Base-by-base conservation (phyloP, 2,329 filamentous ascomycete species). In the Aspergillus unguis region DNA sequence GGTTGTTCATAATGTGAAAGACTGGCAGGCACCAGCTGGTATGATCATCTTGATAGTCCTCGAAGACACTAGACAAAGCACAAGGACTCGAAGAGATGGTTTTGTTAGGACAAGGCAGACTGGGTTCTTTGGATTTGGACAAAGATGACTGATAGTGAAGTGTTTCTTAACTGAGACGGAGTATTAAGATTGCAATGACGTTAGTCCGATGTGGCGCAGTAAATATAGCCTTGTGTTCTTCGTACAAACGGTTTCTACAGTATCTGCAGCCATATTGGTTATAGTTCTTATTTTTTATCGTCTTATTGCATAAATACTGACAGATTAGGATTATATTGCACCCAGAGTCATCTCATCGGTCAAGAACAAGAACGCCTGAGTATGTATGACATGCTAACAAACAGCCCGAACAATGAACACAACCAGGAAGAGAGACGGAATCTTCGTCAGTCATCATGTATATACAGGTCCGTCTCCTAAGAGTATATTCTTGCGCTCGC, bases 401-500 rank as follows among this genome's bases (percentile, higher is more conserved):
- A 44, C 33, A 55, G 43, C 31, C 26, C 17, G 36, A 49, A 41
- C 42, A 46, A 43, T 10, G 28, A 25, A 37, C 23, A 33, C 43
- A 42, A 43, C 7, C 36, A 44, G 50, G 32, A 49, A 31, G 37
- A 49, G 37, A 52, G 50, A 48, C 38, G 42, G 47, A 53, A 49
- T 54, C 50, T 28, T 48, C 52, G 29, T 53, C 51, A 35, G 32
- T 54, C 52, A 28, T 54, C 49, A 48, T 50, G 47, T 55, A 55
- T 55, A 55, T 55, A 55, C 49, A 55, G 42, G 27, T 32, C 37
- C 48, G 26, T 29, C 52, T 41, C 44, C 50, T 49, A 54, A 53
- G 36, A 35, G 6, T 25, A 25, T 25, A 27, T 25, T 25, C 35
- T 52, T 38, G 40, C 45, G 54, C 27, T 58, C 64, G 68, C 80